Percentiles rank a stretch among this genome's conserved stretches.
phyloP scores from a whole-genome alignment of 2,329 filamentous ascomycete genomes.

The Neobulgaria alba region DNA sequence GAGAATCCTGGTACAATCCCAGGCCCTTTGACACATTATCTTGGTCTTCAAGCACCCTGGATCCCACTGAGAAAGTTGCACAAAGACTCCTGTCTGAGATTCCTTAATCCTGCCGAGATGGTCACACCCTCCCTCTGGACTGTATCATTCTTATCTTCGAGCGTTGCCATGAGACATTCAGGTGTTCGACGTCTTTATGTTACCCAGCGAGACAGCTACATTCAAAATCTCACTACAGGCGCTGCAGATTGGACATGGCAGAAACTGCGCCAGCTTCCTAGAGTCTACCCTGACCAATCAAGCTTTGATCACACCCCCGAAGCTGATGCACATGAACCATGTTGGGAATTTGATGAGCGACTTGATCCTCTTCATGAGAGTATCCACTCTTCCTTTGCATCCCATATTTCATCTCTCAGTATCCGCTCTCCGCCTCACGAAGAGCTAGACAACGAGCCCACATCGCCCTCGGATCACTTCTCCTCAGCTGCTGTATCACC shows the following conservation, averaged over 20 bases:
- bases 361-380: conserved; percentile 48
- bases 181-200: conserved; percentile 60
- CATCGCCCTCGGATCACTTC: conserved; percentile 26
- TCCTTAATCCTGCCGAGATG: conserved; percentile 64
- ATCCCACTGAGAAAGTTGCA: conserved; percentile 70
- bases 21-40: conserved; percentile 16
- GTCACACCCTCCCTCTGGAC: conserved; percentile 64
- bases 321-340: conserved; percentile 53
- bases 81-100: conserved; percentile 63
- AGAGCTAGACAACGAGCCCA: conserved; percentile 12
- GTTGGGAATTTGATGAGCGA: conserved; percentile 58
- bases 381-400: conserved; percentile 38
- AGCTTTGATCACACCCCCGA: conserved; percentile 44
- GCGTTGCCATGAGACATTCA: conserved; percentile 63
- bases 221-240: conserved; percentile 44
- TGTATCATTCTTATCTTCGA: conserved; percentile 58
- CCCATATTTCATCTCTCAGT: conserved; percentile 32
- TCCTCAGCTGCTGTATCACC: conserved; percentile 24
- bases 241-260: conserved; percentile 62
- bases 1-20: conserved; percentile 14
- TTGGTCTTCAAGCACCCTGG: conserved; percentile 57
- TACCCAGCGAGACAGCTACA: conserved; percentile 66
- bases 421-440: conserved; percentile 35
- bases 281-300: conserved; percentile 41
- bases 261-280: conserved; percentile 52